Evolutionary conservation across 306 rosid species (phyloP), one percentile per base, ranked within the genome.

Genomic region (Lupinus albus): DNA sequence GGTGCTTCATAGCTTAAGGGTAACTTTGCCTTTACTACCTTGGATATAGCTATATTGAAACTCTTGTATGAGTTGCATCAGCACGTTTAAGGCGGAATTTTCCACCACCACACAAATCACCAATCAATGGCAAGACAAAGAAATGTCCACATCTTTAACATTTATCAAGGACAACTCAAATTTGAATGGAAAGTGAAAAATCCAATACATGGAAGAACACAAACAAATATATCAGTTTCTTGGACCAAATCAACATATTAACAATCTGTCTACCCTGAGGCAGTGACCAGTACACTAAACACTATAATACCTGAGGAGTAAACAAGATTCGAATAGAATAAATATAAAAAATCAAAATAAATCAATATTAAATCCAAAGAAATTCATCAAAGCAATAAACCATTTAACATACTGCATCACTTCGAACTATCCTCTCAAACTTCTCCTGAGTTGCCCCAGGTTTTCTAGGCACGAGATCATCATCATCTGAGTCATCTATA

Each of bases 401-500:
- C 17, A 69, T 64, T 49, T 44, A 75, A 83, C 82, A 72, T 78
- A 94, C 99, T 72, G 73, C 88, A 15, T 94, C 99, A 72, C 61
- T 79, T 85, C 99, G 82, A 51, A n/a, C 89, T 72, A 94, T 82
- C 81, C 76, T 90, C 80, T 88, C 97, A 30, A 88, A 79, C 36
- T 46, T 87, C 51, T 93, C 95, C 77, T 77, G 81, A 20, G 73
- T 13, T 21, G 79, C 52, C 73, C 86, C 93, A 7, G 82, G 77
- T 60, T 78, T 88, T 62, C 86, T 84, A 44, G 78, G 84, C 62
- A 85, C 69, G 72, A 80, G 67, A 65, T 94, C 99, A 39, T 94
- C 99, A 5, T 94, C 99, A 30, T 93, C 99, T 28, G 97, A 94
- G 20, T 94, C 97, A 4, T 94, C 99, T 6, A 94, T 61, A 70